phyloP scores from a whole-genome alignment of 129 eudicot species.

The Flaveria ramosissima region DNA sequence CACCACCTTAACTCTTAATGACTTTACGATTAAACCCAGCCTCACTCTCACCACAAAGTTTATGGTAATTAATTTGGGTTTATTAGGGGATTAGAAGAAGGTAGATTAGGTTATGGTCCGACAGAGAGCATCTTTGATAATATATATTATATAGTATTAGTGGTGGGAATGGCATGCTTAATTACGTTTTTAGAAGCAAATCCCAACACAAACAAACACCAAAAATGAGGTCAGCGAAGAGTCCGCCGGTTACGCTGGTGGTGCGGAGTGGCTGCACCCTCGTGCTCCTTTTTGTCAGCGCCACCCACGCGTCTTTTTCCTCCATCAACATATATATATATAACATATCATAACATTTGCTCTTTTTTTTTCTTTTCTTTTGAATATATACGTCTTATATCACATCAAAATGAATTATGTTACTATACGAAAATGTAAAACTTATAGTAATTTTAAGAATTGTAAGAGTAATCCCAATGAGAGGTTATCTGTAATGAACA shows the following conservation, averaged over 20 bases:
- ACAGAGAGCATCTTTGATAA: neutral
- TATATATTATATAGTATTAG: neutral
- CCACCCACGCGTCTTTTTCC: slow-evolving; percentile 49
- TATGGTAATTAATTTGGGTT: neutral
- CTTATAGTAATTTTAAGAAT: no score
- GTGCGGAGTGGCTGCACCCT: no score
- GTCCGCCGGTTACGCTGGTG: slow-evolving; percentile 34
- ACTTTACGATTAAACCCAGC: no score
- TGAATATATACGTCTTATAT: neutral
- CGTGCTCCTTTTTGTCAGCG: slow-evolving; percentile 40
- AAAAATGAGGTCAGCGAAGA: slow-evolving; percentile 32
- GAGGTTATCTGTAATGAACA: no score
- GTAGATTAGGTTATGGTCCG: neutral
- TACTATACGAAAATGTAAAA: no score
- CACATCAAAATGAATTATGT: neutral
- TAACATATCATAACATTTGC: no score
- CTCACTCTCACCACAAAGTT: no score
- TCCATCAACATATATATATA: slow-evolving; percentile 27
- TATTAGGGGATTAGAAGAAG: neutral
- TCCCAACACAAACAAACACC: neutral
- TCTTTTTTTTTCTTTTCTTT: neutral
- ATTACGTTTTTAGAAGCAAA: neutral
- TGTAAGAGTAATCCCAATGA: no score
- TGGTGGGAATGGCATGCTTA: neutral
- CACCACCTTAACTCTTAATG: no score